Evolutionary conservation across 179 eudicot species (phyloP).

Genomic region (Sideroxylon spinosum): DNA sequence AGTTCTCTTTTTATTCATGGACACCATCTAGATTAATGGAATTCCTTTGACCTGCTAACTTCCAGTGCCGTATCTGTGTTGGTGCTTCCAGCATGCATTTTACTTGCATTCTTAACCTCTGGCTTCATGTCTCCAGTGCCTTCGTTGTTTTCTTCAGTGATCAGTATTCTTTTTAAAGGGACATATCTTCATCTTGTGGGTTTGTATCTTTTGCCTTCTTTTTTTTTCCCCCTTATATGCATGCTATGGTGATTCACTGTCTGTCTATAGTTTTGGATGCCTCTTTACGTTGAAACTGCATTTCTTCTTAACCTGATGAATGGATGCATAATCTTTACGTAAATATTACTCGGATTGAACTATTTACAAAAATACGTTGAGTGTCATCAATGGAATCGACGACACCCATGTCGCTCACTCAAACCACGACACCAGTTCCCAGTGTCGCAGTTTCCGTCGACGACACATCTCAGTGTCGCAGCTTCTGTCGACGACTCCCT

Average conservation of each 20-base stretch:
- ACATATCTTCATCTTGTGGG: neutral
- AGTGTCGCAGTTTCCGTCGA: too few relatives aligned
- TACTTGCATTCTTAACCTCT: conserved; percentile 4
- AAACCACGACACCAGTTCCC: too few relatives aligned
- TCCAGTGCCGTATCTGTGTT: neutral
- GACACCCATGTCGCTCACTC: too few relatives aligned
- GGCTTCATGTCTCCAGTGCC: neutral
- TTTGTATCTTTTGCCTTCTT: neutral
- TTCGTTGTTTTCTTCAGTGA: neutral
- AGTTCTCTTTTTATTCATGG: neutral
- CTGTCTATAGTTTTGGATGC: neutral
- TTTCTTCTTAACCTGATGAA: neutral
- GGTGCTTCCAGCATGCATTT: conserved; percentile 3
- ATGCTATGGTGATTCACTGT: neutral
- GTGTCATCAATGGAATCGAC: too few relatives aligned
- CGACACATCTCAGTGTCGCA: too few relatives aligned
- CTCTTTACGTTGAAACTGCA: neutral
- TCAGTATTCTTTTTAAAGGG: neutral
- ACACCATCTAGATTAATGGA: neutral
- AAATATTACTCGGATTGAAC: too few relatives aligned
- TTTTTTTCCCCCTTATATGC: neutral
- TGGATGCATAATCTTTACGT: neutral
- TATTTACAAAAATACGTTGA: too few relatives aligned
- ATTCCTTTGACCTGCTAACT: neutral
- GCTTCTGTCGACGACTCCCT: too few relatives aligned